A percentile compares a stretch with the other conserved stretches of the same genome.
phyloP scores from a whole-genome alignment of 2,329 filamentous ascomycete species.

The Aureobasidium leucospermi region DNA sequence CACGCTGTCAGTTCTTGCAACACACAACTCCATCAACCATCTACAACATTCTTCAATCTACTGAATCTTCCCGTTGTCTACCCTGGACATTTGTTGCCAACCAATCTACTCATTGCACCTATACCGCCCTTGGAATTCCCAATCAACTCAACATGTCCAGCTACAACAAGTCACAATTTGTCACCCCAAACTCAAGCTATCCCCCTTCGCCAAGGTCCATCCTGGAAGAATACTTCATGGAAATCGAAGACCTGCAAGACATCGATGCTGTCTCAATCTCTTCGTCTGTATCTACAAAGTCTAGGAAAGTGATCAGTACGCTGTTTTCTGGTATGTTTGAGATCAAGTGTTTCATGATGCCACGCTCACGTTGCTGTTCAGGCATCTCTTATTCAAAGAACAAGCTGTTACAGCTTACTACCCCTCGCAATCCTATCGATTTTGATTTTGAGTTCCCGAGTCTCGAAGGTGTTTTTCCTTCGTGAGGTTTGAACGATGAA shows the following conservation, averaged over 20 bases:
- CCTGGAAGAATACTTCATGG: conserved; percentile 1
- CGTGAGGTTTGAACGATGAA: neutral
- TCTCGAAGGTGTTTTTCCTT: conserved; percentile 4
- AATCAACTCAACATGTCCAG: neutral
- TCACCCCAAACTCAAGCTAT: neutral
- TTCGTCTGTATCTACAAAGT: neutral
- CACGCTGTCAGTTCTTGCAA: no score
- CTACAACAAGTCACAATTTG: neutral
- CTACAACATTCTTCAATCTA: no score
- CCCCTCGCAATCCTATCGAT: neutral
- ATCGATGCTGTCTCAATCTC: neutral
- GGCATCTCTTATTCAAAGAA: neutral
- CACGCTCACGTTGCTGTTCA: neutral
- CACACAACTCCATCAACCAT: no score
- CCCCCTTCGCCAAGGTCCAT: neutral
- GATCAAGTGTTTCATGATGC: neutral
- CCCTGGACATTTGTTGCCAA: no score
- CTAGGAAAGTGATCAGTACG: neutral
- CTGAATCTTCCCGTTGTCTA: no score
- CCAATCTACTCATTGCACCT: neutral
- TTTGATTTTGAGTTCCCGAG: conserved; percentile 1
- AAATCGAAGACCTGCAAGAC: conserved; percentile 4
- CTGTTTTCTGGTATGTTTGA: neutral
- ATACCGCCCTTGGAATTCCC: neutral
- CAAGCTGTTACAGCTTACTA: neutral